Percentiles rank a stretch among this genome's conserved stretches.
These are phyloP conservation scores for Auricularia cornea DNA, from an alignment of 768 basidiomycete species.

Conservation along the genomic window DNA sequence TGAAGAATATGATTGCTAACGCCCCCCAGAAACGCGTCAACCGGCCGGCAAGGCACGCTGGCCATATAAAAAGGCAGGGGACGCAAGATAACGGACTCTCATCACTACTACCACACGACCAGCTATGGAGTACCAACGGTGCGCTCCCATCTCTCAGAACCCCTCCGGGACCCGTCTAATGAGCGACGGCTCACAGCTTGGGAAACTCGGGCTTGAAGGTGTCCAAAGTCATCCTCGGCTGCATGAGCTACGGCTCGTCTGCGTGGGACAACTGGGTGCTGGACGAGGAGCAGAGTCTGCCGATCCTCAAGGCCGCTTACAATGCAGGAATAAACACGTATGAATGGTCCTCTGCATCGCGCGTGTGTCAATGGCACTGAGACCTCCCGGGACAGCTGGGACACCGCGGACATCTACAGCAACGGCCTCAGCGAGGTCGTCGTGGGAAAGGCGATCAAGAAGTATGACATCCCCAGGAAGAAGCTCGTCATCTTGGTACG, in stretches of 20 bases:
- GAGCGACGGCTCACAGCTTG: constrained; percentile 14
- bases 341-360: not conserved
- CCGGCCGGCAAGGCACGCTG: too few species aligned
- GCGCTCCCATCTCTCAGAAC: not conserved
- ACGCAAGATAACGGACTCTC: too few species aligned
- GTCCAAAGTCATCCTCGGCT: constrained; percentile 57
- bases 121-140: not conserved
- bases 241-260: constrained; percentile 47
- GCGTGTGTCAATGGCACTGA: not conserved
- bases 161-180: not conserved
- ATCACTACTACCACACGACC: not conserved
- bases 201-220: constrained; percentile 58
- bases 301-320: constrained; percentile 21
- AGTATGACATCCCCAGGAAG: constrained; percentile 25
- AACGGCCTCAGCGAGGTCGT: constrained; percentile 33
- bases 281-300: constrained; percentile 8
- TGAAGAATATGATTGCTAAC: too few species aligned
- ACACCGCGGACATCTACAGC: constrained; percentile 21
- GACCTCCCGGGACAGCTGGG: constrained; percentile 16
- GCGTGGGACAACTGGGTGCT: constrained; percentile 30
- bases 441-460: constrained; percentile 35
- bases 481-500: constrained; percentile 22
- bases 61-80: too few species aligned
- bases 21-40: too few species aligned
- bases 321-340: constrained; percentile 22